These are phyloP conservation scores for Trametes polyzona DNA, from an alignment of 1,284 basidiomycete genomes.

Conservation along the genomic window DNA sequence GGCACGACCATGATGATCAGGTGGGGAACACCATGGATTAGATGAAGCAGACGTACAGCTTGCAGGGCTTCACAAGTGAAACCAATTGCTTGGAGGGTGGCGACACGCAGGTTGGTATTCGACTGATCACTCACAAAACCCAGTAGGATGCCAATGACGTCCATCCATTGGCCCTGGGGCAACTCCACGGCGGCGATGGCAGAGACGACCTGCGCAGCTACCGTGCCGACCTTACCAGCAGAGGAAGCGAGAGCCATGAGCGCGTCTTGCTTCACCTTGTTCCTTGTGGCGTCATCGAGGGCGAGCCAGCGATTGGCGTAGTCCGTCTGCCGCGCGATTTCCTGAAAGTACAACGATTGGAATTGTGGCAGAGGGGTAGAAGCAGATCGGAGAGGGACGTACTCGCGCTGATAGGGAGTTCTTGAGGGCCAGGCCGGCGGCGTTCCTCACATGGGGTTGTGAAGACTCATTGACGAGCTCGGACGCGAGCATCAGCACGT, in stretches of 20 bases:
- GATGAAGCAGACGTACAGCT: slow-evolving; percentile 55
- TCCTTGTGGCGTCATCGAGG: slow-evolving; percentile 70
- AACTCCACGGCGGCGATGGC: slow-evolving; percentile 95
- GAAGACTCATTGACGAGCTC: slow-evolving; percentile 80
- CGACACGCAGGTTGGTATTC: slow-evolving; percentile 83
- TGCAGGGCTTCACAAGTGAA: slow-evolving; percentile 94
- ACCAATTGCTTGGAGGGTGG: slow-evolving; percentile 94
- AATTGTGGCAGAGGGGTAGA: slow-evolving; percentile 15
- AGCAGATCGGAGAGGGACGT: slow-evolving; percentile 21
- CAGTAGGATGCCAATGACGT: slow-evolving; percentile 88
- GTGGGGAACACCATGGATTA: slow-evolving; percentile 11
- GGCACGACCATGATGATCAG: slow-evolving; percentile 7
- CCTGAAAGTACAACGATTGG: slow-evolving; percentile 51
- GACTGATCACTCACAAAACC: slow-evolving; percentile 83
- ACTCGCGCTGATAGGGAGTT: slow-evolving; percentile 92
- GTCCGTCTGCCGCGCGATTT: slow-evolving; percentile 76
- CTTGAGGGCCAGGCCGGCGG: slow-evolving; percentile 96
- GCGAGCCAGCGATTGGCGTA: slow-evolving; percentile 83
- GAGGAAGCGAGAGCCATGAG: slow-evolving; percentile 84
- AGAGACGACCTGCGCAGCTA: slow-evolving; percentile 92
- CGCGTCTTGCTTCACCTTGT: slow-evolving; percentile 88
- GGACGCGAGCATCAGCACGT: slow-evolving; percentile 85
- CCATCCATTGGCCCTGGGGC: slow-evolving; percentile 86
- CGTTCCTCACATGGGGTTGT: slow-evolving; percentile 84
- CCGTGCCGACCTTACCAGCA: slow-evolving; percentile 76